A percentile compares a stretch with the other conserved stretches of the same genome.
Evolutionary conservation across 2,329 filamentous ascomycete species (phyloP).

Genomic region (Aspergillus pseudonomiae): DNA sequence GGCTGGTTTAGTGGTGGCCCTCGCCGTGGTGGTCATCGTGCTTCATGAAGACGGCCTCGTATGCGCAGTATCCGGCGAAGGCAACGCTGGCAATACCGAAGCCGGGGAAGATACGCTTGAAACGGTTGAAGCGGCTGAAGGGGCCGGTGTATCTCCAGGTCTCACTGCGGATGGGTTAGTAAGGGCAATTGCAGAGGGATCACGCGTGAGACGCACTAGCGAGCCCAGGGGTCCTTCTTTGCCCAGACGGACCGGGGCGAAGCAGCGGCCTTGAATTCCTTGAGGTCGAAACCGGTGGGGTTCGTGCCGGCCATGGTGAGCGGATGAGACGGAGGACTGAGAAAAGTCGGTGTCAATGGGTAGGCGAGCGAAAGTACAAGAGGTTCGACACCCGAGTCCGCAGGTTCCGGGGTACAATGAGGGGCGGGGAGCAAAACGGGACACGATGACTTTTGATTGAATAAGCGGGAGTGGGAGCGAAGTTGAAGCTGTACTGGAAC

Average conservation of each 20-base stretch:
- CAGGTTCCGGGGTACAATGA: conserved; percentile 18
- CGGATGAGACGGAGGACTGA: conserved; percentile 23
- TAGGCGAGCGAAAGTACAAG: conserved; percentile 16
- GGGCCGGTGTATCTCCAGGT: conserved; percentile 90
- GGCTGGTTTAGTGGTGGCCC: conserved; percentile 56
- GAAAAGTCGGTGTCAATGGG: neutral
- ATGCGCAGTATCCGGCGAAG: conserved; percentile 85
- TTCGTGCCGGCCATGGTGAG: conserved; percentile 58
- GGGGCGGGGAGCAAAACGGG: neutral
- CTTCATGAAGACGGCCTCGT: conserved; percentile 84
- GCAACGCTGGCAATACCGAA: conserved; percentile 90
- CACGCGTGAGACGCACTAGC: conserved; percentile 53
- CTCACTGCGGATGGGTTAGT: conserved; percentile 64
- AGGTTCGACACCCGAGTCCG: conserved; percentile 13
- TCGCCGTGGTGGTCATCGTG: conserved; percentile 64
- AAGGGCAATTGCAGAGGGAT: neutral
- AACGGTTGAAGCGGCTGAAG: conserved; percentile 87
- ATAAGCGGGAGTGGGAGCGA: conserved; percentile 15
- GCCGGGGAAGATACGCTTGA: conserved; percentile 83
- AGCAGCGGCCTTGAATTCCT: conserved; percentile 74
- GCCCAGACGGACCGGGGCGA: conserved; percentile 56
- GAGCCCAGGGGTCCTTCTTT: conserved; percentile 63
- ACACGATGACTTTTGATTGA: neutral
- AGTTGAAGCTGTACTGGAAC: conserved; percentile 26
- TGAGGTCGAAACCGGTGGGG: conserved; percentile 90